These are phyloP conservation scores for Fusarium drepaniforme DNA, from an alignment of 2,329 filamentous ascomycete genomes.

Conservation along the genomic window DNA sequence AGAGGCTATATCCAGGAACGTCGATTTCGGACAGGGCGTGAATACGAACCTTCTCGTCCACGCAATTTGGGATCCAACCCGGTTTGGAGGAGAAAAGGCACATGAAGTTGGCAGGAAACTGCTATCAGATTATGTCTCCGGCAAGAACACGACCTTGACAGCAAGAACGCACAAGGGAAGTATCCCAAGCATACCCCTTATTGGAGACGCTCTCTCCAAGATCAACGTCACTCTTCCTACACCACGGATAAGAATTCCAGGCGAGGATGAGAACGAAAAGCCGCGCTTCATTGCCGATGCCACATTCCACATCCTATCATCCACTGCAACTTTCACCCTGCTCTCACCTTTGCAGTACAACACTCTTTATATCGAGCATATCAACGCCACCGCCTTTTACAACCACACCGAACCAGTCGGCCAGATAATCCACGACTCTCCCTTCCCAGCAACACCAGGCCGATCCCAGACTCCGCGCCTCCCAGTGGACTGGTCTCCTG, in stretches of 20 bases:
- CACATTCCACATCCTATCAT: conserved; percentile 88
- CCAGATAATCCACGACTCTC: conserved; percentile 78
- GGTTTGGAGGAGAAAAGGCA: conserved; percentile 71
- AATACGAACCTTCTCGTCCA: conserved; percentile 78
- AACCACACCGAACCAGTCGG: conserved; percentile 84
- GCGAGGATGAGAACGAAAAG: conserved; percentile 53
- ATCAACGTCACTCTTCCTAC: conserved; percentile 79
- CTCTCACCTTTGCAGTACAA: conserved; percentile 81
- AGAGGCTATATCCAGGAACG: conserved; percentile 75
- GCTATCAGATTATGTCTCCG: conserved; percentile 88
- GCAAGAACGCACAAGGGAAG: conserved; percentile 77
- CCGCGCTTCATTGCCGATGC: conserved; percentile 85
- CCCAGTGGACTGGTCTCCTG: conserved; percentile 84
- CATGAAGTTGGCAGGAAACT: conserved; percentile 75
- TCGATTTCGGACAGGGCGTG: conserved; percentile 74
- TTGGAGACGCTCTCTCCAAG: conserved; percentile 79
- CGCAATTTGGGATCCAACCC: conserved; percentile 79
- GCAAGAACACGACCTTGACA: conserved; percentile 84
- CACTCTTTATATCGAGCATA: conserved; percentile 79
- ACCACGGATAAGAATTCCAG: conserved; percentile 73
- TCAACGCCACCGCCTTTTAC: conserved; percentile 89
- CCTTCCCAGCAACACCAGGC: conserved; percentile 84
- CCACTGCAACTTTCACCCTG: conserved; percentile 86
- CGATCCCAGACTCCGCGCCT: conserved; percentile 78
- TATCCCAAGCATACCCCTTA: conserved; percentile 78